Conservation (phyloP, 192 early-diverging fungal genomes). For the Coemansia sp. region DNA sequence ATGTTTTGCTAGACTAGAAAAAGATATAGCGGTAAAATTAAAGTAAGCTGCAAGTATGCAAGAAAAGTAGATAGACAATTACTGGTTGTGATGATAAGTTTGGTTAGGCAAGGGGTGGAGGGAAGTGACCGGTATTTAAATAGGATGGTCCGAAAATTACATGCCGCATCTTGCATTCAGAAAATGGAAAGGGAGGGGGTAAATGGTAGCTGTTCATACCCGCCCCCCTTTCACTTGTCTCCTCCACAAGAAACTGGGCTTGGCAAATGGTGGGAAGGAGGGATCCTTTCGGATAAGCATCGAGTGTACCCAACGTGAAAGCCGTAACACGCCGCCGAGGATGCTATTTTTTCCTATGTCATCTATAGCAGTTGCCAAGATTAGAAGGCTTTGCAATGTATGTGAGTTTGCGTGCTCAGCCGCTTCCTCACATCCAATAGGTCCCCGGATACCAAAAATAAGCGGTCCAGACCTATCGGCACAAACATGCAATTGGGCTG, state of each 20-base stretch:
- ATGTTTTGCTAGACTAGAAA: not conserved
- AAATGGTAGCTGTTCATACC: not conserved
- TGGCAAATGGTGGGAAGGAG: conserved; percentile 10
- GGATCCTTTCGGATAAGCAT: conserved; percentile 10
- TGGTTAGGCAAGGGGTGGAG: not conserved
- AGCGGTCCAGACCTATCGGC: not conserved
- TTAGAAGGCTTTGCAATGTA: not conserved
- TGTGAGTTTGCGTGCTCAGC: not conserved
- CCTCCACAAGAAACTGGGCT: conserved; percentile 5
- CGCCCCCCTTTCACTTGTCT: conserved; percentile 7
- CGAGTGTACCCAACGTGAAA: conserved; percentile 10
- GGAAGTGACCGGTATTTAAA: conserved; percentile 1
- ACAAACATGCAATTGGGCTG: not conserved
- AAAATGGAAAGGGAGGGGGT: conserved; percentile 4
- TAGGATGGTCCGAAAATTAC: not conserved
- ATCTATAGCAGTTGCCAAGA: not conserved
- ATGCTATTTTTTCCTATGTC: conserved; percentile 1
- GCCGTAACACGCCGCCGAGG: conserved; percentile 2
- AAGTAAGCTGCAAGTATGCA: not conserved
- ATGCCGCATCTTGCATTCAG: not conserved
- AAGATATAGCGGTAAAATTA: not conserved
- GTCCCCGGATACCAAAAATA: not conserved
- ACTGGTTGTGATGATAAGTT: not conserved
- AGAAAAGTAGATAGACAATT: not conserved
- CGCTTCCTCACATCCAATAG: not conserved